Percentiles rank a stretch among this genome's conserved stretches.
These are phyloP conservation scores for Xylaria flabelliformis DNA, from an alignment of 495 filamentous ascomycete species.

Conservation along the genomic window DNA sequence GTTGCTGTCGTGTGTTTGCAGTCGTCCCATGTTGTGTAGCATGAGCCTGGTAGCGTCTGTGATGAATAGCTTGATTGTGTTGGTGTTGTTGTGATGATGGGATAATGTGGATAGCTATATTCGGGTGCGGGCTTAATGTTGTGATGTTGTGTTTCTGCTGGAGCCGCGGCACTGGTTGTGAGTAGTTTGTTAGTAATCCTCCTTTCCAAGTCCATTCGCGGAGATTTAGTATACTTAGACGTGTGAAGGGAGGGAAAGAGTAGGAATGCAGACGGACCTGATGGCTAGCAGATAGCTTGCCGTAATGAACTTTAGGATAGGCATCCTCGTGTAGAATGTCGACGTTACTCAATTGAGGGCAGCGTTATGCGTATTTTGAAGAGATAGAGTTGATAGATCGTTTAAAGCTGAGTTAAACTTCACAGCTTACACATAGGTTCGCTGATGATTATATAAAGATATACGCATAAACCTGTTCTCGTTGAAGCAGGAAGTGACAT, in stretches of 20 bases:
- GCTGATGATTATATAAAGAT: not conserved
- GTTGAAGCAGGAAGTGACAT: not conserved
- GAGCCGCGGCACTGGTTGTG: conserved; percentile 25
- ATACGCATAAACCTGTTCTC: not conserved
- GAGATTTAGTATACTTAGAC: not conserved
- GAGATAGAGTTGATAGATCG: not conserved
- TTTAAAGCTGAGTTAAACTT: not conserved
- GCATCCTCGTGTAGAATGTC: not conserved
- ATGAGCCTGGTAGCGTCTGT: conserved; percentile 32
- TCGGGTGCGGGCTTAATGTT: not conserved
- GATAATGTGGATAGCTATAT: not conserved
- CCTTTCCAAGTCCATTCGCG: not conserved
- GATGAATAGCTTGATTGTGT: not conserved
- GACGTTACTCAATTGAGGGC: too few species aligned
- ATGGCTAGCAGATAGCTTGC: conserved; percentile 8
- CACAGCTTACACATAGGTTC: too few species aligned
- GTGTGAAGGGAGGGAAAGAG: not conserved
- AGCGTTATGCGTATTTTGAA: not conserved
- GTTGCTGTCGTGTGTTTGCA: conserved; percentile 33
- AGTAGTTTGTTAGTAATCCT: not conserved
- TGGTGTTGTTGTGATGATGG: not conserved
- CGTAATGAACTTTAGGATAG: not conserved
- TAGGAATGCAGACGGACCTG: conserved; percentile 5
- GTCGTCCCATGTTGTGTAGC: conserved; percentile 38
- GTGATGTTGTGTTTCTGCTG: not conserved